phyloP scores from a whole-genome alignment of 2,329 filamentous ascomycete species.

The Plenodomus tracheiphilus region DNA sequence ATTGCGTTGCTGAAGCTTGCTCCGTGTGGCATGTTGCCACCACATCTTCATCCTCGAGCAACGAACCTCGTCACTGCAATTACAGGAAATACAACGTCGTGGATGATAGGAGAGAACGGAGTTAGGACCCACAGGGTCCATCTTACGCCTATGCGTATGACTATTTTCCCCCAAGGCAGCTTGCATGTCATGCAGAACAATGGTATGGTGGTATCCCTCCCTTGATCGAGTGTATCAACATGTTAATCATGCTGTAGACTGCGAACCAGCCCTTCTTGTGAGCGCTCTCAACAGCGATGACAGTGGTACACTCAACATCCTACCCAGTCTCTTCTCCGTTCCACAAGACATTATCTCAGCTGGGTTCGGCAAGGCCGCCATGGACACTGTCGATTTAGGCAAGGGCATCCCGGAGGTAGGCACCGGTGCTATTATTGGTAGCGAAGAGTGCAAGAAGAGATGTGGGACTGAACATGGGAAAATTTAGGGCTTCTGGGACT shows the following conservation, averaged over 20 bases:
- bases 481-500: not conserved
- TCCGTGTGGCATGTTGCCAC: constrained; percentile 57
- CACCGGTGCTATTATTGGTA: constrained; percentile 49
- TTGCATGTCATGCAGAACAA: constrained; percentile 57
- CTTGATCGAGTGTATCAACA: not conserved
- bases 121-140: constrained; percentile 48
- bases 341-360: constrained; percentile 49
- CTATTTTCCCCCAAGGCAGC: constrained; percentile 54
- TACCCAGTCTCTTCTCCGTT: constrained; percentile 48
- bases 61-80: constrained; percentile 55
- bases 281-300: constrained; percentile 56
- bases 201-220: constrained; percentile 38
- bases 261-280: constrained; percentile 54
- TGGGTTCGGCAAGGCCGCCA: constrained; percentile 45
- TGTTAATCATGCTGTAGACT: constrained; percentile 39
- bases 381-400: constrained; percentile 37
- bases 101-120: constrained; percentile 58
- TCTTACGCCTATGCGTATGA: constrained; percentile 52
- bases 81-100: constrained; percentile 55
- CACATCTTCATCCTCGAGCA: constrained; percentile 56
- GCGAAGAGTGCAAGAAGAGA: constrained; percentile 44
- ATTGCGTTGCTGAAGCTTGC: constrained; percentile 53
- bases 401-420: constrained; percentile 44
- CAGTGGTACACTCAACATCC: constrained; percentile 54
- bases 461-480: constrained; percentile 31